Evolutionary conservation across 2,329 filamentous ascomycete genomes (phyloP).

Genomic region (Fusarium brachygibbosum): DNA sequence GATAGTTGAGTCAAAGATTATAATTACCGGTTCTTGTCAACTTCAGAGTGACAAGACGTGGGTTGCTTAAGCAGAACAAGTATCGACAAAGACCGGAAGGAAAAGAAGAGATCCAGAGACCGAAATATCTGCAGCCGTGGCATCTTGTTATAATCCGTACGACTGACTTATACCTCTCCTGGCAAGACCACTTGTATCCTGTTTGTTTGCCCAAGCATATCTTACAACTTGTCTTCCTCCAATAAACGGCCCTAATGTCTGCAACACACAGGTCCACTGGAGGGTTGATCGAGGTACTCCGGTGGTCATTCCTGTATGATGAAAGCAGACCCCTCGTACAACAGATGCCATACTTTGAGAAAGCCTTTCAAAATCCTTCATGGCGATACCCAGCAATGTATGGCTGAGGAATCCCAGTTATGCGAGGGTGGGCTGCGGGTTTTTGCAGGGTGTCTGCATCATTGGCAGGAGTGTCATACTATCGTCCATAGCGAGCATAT

Average conservation of each 20-base stretch:
- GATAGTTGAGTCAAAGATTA: conserved; percentile 13
- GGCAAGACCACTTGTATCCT: conserved; percentile 27
- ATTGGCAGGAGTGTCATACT: conserved; percentile 32
- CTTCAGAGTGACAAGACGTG: conserved; percentile 1
- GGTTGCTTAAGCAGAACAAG: conserved; percentile 3
- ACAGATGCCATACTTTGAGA: conserved; percentile 42
- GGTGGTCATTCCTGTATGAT: conserved; percentile 26
- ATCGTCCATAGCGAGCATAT: conserved; percentile 16
- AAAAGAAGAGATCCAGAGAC: conserved; percentile 24
- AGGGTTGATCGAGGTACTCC: conserved; percentile 32
- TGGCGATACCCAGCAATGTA: conserved; percentile 22
- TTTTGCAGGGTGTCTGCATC: conserved; percentile 31
- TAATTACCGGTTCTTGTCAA: conserved; percentile 8
- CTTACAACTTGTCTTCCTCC: conserved; percentile 18
- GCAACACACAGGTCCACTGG: conserved; percentile 29
- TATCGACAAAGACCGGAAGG: conserved; percentile 20
- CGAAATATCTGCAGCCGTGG: conserved; percentile 35
- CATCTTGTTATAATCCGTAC: conserved; percentile 46
- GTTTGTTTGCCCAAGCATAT: conserved; percentile 39
- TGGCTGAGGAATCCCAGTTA: conserved; percentile 28
- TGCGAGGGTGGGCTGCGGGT: conserved; percentile 30
- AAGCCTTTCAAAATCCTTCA: conserved; percentile 28
- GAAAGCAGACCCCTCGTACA: conserved; percentile 40
- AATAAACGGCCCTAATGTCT: conserved; percentile 39
- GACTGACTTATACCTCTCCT: conserved; percentile 45